phyloP scores from a whole-genome alignment of 352 stramenopile genomes.

The Globisporangium parvum region DNA sequence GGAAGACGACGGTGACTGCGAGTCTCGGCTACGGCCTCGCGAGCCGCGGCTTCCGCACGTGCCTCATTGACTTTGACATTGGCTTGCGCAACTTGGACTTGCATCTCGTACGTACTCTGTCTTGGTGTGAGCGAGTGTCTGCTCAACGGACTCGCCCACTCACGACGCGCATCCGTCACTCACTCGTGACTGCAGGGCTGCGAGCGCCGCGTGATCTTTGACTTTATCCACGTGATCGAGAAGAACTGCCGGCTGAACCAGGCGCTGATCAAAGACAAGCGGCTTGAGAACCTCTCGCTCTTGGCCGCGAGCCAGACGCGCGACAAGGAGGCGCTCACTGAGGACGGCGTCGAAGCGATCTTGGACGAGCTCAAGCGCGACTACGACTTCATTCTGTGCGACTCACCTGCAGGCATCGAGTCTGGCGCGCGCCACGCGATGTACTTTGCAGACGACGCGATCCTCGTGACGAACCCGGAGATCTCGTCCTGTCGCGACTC shows the following conservation, averaged over 20 bases:
- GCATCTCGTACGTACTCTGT: constrained; percentile 46
- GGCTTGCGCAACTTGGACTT: constrained; percentile 90
- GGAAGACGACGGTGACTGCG: constrained; percentile 90
- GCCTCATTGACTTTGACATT: constrained; percentile 94
- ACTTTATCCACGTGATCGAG: constrained; percentile 93
- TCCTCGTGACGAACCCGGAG: constrained; percentile 93
- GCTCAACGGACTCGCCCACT: no score
- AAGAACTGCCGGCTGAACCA: constrained; percentile 87
- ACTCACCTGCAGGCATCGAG: constrained; percentile 89
- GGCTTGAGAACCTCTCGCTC: constrained; percentile 74
- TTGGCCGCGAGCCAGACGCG: constrained; percentile 88
- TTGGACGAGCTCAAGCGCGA: constrained; percentile 75
- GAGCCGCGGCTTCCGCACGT: constrained; percentile 79
- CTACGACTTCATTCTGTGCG: constrained; percentile 90
- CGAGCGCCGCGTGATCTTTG: constrained; percentile 92
- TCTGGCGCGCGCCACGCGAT: constrained; percentile 86
- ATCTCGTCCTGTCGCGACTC: constrained; percentile 90
- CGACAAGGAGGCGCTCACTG: constrained; percentile 88
- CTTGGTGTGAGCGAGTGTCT: no score
- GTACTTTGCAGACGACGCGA: constrained; percentile 91
- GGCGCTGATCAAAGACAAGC: constrained; percentile 90
- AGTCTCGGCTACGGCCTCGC: constrained; percentile 83
- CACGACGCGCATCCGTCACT: no score
- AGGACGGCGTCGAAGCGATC: constrained; percentile 81
- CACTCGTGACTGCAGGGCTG: constrained; percentile 40